Conservation (phyloP, 306 rosid genomes). For the Prunus salicina region DNA sequence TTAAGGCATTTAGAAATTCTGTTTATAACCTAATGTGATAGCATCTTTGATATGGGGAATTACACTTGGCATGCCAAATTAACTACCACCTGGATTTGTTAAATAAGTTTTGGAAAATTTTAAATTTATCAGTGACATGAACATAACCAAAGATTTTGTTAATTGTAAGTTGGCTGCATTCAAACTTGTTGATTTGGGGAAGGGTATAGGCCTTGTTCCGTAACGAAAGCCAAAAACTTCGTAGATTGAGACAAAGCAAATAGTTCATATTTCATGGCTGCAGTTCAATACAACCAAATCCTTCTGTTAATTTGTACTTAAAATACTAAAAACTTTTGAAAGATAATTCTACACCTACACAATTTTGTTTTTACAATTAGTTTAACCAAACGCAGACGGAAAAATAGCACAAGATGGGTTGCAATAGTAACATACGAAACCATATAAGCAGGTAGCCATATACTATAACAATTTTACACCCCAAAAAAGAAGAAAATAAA, state of each 20-base stretch:
- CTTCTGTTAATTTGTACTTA: neutral
- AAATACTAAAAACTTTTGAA: too few species aligned
- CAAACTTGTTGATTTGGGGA: too few species aligned
- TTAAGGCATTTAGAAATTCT: neutral
- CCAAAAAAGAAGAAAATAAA: too few species aligned
- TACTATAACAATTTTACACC: too few species aligned
- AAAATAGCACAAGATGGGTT: too few species aligned
- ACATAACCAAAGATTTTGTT: neutral
- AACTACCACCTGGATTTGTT: neutral
- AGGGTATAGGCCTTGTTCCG: too few species aligned
- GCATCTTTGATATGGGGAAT: neutral
- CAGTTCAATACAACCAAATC: neutral
- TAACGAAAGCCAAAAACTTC: neutral
- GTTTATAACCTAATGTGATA: neutral
- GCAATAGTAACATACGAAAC: too few species aligned
- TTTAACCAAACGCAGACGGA: neutral
- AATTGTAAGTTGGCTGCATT: neutral
- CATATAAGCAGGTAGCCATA: too few species aligned
- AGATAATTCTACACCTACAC: neutral
- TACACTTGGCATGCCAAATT: neutral
- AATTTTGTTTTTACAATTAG: neutral
- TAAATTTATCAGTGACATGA: neutral
- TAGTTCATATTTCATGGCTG: too few species aligned
- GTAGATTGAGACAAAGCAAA: neutral
- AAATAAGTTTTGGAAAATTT: neutral